These are phyloP conservation scores for Fraxinus baroniana DNA, from an alignment of 305 asterid species.

Conservation along the genomic window DNA sequence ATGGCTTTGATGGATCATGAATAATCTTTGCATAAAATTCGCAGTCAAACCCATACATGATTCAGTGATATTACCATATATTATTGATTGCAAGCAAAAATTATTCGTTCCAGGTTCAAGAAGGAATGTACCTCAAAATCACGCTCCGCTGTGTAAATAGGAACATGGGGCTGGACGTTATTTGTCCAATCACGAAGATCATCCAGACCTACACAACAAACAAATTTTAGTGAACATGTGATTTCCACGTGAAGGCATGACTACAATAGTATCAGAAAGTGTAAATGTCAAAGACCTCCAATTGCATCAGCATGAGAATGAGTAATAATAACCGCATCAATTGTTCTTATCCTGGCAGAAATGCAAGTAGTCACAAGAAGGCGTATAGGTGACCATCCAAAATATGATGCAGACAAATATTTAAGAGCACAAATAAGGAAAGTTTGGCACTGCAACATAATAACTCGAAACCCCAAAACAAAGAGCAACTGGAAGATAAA, in stretches of 20 bases:
- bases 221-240: constrained; percentile 3
- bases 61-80: not conserved
- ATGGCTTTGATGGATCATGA: not conserved
- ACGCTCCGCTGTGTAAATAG: constrained; percentile 80
- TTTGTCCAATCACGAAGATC: constrained; percentile 99
- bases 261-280: constrained; percentile 31
- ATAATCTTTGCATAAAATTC: not conserved
- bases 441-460: not conserved
- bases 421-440: not conserved
- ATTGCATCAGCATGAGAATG: constrained; percentile 99
- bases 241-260: not conserved
- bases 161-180: constrained; percentile 78
- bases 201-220: constrained; percentile 68
- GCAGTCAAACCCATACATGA: not conserved
- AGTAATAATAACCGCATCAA: constrained; percentile 95
- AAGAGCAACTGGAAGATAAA: constrained; percentile 1
- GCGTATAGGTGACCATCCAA: constrained; percentile 27
- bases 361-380: constrained; percentile 49
- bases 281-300: constrained; percentile 82
- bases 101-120: not conserved
- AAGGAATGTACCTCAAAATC: constrained; percentile 74
- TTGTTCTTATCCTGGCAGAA: constrained; percentile 88
- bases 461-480: not conserved
- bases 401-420: constrained; percentile 18
- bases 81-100: not conserved